Base-by-base conservation (phyloP, 2,329 filamentous ascomycete species). In the Zelopaecilomyces penicillatus region DNA sequence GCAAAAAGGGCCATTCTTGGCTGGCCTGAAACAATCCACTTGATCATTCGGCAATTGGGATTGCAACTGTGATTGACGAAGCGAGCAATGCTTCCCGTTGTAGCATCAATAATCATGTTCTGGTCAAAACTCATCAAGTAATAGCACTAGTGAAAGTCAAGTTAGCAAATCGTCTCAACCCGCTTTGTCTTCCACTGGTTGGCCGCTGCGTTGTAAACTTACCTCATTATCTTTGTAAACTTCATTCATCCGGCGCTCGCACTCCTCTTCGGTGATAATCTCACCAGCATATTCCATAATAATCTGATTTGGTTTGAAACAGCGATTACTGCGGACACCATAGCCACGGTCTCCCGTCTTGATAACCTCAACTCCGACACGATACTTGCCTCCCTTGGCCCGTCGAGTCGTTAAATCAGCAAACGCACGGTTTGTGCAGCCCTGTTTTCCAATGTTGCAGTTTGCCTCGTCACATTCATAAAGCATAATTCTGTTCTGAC, bases 71-170 rank as follows among this genome's bases (percentile, higher is more conserved):
- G 93, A 62, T 98, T 98, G 62, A 98, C 90, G 64, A 98, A 98
- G 45, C 93, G 85, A 57, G 93, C 91, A 65, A 97, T 95, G 53
- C 87, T 95, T 57, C 93, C 93, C 45, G 87, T 88, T 29, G 90
- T 96, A 31, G 91, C 93, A 68, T 98, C 93, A 52, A 98, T 95
- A 57, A 97, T 95, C 82, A 97, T 93, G 65, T 94, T 93, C 64
- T 96, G 89, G 60, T 97, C 90, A 61, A 97, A 96, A 45, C 88
- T 89, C 93, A 98, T 98, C 41, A 98, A 73, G 64, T 98, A 98
- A 65, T 95, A 97, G 66, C 89, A 95, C 87, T 95, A 54, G 19
- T 19, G 19, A 19, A 19, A 4, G 19, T 19, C 5, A 43, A 19
- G 33, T 49, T 44, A 44, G 46, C 55, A 42, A 49, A 36, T 39